phyloP scores from a whole-genome alignment of 225 moss, liverwort and hornwort genomes.

The Anthoceros angustus region DNA sequence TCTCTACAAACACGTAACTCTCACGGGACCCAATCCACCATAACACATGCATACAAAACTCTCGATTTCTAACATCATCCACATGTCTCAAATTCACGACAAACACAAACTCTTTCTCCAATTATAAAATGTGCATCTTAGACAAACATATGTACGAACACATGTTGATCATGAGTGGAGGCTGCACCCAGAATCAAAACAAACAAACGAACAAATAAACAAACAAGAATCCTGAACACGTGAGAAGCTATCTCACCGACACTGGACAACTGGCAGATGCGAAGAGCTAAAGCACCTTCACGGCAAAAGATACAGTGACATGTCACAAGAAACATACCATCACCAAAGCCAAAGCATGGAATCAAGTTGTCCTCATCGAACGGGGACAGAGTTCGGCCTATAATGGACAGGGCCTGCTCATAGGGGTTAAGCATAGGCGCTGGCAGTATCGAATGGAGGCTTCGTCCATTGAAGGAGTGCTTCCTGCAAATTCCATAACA shows the following conservation, averaged over 20 bases:
- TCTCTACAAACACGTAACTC: too few relatives aligned
- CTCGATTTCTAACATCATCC: too few relatives aligned
- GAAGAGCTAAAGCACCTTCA: background rate
- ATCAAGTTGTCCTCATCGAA: conserved; percentile 60
- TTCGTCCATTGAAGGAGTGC: conserved; percentile 26
- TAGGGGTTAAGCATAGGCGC: conserved; percentile 31
- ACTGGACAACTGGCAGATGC: background rate
- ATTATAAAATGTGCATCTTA: too few relatives aligned
- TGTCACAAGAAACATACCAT: conserved; percentile 19
- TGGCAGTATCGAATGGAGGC: conserved; percentile 32
- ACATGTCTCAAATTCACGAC: too few relatives aligned
- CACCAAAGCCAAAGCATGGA: conserved; percentile 94
- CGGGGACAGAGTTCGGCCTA: conserved; percentile 34
- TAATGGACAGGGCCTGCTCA: conserved; percentile 36
- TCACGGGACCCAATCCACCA: too few relatives aligned
- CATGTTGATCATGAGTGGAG: conserved; percentile 64
- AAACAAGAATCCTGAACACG: too few relatives aligned
- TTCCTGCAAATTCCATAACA: conserved; percentile 14
- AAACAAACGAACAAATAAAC: too few relatives aligned
- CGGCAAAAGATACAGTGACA: background rate
- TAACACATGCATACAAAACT: too few relatives aligned
- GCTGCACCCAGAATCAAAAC: conserved; percentile 16
- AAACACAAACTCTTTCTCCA: too few relatives aligned
- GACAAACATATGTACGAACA: too few relatives aligned
- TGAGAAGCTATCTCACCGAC: background rate